Evolutionary conservation across 2,329 filamentous ascomycete genomes (phyloP).

Genomic region (Alternaria viburni): DNA sequence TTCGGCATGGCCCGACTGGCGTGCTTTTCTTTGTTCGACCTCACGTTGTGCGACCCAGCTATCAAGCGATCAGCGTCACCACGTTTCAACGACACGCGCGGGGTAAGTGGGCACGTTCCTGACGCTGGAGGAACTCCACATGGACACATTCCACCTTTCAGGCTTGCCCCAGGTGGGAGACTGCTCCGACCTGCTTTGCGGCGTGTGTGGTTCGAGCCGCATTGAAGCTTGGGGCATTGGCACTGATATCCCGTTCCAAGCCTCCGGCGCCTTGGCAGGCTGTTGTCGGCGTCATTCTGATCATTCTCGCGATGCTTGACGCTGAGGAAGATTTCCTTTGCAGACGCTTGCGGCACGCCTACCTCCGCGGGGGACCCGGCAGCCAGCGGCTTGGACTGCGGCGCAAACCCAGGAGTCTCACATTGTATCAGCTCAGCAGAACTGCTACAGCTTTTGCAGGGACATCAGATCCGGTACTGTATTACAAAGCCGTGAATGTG

Average conservation of each 20-base stretch:
- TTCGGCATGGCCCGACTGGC: slow-evolving; percentile 4
- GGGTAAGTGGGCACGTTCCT: slow-evolving; percentile 5
- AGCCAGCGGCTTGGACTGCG: neutral
- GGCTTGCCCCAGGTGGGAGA: slow-evolving; percentile 6
- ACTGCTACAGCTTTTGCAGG: neutral
- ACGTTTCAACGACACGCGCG: slow-evolving; percentile 8
- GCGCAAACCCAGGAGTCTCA: neutral
- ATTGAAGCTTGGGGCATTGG: slow-evolving; percentile 5
- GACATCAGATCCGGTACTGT: no score
- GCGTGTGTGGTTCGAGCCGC: slow-evolving; percentile 8
- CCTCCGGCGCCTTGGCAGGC: slow-evolving; percentile 9
- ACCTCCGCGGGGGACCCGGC: neutral
- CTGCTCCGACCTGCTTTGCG: slow-evolving; percentile 5
- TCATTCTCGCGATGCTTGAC: neutral
- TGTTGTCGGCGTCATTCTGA: slow-evolving; percentile 1
- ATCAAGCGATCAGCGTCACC: slow-evolving; percentile 7
- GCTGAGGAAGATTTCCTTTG: neutral
- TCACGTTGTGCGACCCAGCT: slow-evolving; percentile 4
- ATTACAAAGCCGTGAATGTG: neutral
- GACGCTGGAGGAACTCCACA: neutral
- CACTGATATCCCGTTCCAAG: slow-evolving; percentile 6
- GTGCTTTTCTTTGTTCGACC: slow-evolving; percentile 15
- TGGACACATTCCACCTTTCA: neutral
- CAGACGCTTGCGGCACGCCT: neutral
- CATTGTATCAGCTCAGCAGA: neutral